Conservation (phyloP, 164 flowering plant species). For the Vitis riparia region DNA sequence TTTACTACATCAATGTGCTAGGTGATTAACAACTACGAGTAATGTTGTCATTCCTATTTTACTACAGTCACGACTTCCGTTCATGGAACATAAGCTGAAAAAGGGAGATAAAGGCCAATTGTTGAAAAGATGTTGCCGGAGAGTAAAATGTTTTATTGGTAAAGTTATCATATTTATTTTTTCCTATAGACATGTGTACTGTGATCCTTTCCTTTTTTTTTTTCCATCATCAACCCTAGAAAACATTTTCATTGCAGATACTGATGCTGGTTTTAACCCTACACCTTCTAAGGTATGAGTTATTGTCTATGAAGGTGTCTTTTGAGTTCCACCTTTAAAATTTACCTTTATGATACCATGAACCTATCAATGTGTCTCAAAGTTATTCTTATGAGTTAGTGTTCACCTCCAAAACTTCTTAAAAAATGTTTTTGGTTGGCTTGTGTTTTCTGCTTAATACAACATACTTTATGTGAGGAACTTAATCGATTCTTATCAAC, state of each 20-base stretch:
- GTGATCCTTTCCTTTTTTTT: not conserved
- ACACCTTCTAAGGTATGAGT: constrained; percentile 65
- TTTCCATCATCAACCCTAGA: not conserved
- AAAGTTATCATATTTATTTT: constrained; percentile 7
- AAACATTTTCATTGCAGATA: constrained; percentile 48
- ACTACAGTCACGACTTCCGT: constrained; percentile 64
- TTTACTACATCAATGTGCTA: not conserved
- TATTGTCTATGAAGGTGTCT: too few species aligned
- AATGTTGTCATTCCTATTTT: not conserved
- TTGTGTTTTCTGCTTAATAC: too few species aligned
- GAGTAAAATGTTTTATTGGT: constrained; percentile 91
- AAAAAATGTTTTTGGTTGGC: not conserved
- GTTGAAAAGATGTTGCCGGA: constrained; percentile 50
- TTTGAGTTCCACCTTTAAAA: too few species aligned
- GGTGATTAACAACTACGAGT: not conserved
- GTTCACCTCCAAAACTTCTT: not conserved
- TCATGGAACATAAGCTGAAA: constrained; percentile 62
- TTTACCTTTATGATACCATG: too few species aligned
- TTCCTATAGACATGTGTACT: not conserved
- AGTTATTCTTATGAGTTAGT: too few species aligned
- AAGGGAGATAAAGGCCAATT: constrained; percentile 52
- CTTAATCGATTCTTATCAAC: too few species aligned
- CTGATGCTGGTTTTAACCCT: constrained; percentile 86
- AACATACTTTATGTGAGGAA: too few species aligned
- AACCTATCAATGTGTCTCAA: too few species aligned